Conservation (phyloP, 2,329 filamentous ascomycete genomes). For the Lasiodiplodia sp. region DNA sequence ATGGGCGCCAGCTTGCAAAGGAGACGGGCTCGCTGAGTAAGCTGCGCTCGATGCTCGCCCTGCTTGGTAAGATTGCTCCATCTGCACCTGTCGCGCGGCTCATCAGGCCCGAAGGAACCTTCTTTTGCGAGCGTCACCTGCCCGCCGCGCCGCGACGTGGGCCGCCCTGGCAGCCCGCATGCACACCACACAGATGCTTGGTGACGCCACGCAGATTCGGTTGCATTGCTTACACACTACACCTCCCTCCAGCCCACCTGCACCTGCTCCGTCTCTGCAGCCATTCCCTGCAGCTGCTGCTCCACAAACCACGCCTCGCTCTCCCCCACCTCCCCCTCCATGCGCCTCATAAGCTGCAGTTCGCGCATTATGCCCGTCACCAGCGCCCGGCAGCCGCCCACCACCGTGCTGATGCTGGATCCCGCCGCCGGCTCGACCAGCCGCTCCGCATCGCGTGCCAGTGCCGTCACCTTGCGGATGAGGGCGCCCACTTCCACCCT, state of each 20-base stretch:
- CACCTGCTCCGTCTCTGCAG: not conserved
- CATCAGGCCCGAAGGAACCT: slow-evolving; percentile 5
- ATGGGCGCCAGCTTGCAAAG: slow-evolving; percentile 3
- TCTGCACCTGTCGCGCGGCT: slow-evolving; percentile 6
- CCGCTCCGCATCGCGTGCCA: slow-evolving; percentile 43
- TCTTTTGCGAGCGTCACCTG: not conserved
- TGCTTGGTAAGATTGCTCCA: slow-evolving; percentile 17
- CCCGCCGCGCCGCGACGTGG: not conserved
- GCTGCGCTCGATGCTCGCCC: not conserved
- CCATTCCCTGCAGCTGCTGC: slow-evolving; percentile 10
- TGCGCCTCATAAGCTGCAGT: slow-evolving; percentile 42
- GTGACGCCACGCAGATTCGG: slow-evolving; percentile 22
- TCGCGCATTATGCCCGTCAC: slow-evolving; percentile 43
- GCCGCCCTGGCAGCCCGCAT: slow-evolving; percentile 19
- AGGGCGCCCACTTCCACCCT: slow-evolving; percentile 43
- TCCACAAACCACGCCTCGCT: slow-evolving; percentile 48
- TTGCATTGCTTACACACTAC: slow-evolving; percentile 28
- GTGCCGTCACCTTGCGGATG: slow-evolving; percentile 43
- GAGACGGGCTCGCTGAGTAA: slow-evolving; percentile 10
- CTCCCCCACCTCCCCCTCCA: slow-evolving; percentile 42
- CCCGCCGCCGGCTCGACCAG: slow-evolving; percentile 39
- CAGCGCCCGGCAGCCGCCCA: slow-evolving; percentile 40
- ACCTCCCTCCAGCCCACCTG: slow-evolving; percentile 1
- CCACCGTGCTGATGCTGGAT: slow-evolving; percentile 44
- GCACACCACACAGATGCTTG: slow-evolving; percentile 12